Base-by-base conservation (phyloP, 2,329 filamentous ascomycete species). In the Penicillium griseofulvum region DNA sequence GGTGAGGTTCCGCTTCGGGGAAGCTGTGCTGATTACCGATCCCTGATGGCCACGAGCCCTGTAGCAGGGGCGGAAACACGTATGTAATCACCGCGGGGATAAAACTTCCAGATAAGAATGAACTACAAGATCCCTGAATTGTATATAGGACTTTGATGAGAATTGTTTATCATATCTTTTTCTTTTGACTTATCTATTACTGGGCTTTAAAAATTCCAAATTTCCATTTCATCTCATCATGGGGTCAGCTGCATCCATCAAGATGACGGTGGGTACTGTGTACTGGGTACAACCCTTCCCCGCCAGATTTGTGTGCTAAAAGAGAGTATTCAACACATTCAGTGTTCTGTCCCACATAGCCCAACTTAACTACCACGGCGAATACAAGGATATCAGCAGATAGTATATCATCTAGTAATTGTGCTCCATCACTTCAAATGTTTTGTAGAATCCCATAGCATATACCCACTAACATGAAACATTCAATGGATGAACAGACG, bases 301-400 rank as follows among this genome's bases (percentile, higher is more conserved):
- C 58, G 57, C 56, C 56, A 36, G 52, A 55, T 50, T 55, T 51
- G 53, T 55, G 52, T 52, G 55, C 26, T 26, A 29, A 37, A 37
- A 29, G 19, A 9, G 54, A 48, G 58, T 61, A 57, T 19, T 38
- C 3, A 43, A 47, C 52, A 52, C 60, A 26, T 44, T 26, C 29
- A 8, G 26, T 46, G 42, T 14, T 44, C 14, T 50, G 44, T 57
- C 45, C 52, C 47, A 42, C 36, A 75, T 79, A 0, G 61, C 65
- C 8, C 44, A 42, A 49, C 19, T 31, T 17, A 22, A 33, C 42
- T 22, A 17, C 36, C 37, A 46, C 29, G 11, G 9, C 22, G 6
- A 14, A 50, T 34, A 75, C 70, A 3, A 73, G 78, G 57, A 24
- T 34, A 16, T 22, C 33, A 54, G 33, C 33, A 19, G 39, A 44